Conservation (phyloP, 371 early-diverging fungal genomes). For the Circinella minor region DNA sequence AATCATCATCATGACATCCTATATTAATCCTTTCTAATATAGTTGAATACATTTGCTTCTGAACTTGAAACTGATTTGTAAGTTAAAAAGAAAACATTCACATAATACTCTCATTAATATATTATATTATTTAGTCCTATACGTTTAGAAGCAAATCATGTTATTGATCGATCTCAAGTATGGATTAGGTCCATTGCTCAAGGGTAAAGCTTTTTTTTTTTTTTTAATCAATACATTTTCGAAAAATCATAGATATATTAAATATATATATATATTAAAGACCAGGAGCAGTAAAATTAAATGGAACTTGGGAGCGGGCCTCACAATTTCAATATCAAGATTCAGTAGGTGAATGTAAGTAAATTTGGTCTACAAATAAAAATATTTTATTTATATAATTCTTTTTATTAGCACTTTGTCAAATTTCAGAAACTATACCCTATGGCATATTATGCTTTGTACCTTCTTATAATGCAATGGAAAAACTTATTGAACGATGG, state of each 20-base stretch:
- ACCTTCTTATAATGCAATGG: slow-evolving; percentile 62
- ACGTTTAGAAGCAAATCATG: slow-evolving; percentile 62
- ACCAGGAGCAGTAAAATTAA: slow-evolving; percentile 41
- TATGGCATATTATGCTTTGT: slow-evolving; percentile 71
- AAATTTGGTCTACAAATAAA: neutral
- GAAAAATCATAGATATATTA: neutral
- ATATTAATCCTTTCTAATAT: neutral
- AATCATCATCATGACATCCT: too few relatives aligned
- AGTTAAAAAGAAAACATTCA: too few relatives aligned
- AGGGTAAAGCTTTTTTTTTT: slow-evolving; percentile 47
- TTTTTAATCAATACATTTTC: too few relatives aligned
- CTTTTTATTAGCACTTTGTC: slow-evolving; percentile 36
- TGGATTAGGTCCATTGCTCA: slow-evolving; percentile 50
- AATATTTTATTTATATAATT: neutral
- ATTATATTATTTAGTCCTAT: slow-evolving; percentile 22
- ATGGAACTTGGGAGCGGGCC: slow-evolving; percentile 58
- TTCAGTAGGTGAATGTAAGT: slow-evolving; percentile 63
- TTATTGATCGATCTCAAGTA: slow-evolving; percentile 59
- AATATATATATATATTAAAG: slow-evolving; percentile 22
- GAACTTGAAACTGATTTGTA: slow-evolving; percentile 66
- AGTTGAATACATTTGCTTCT: slow-evolving; percentile 71
- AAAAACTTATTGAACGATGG: slow-evolving; percentile 61
- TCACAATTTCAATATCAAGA: slow-evolving; percentile 66
- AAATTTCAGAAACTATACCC: slow-evolving; percentile 54
- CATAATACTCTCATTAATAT: neutral